These are phyloP conservation scores for Metschnikowia gruessii DNA, from an alignment of 805 yeast genomes.

Conservation along the genomic window DNA sequence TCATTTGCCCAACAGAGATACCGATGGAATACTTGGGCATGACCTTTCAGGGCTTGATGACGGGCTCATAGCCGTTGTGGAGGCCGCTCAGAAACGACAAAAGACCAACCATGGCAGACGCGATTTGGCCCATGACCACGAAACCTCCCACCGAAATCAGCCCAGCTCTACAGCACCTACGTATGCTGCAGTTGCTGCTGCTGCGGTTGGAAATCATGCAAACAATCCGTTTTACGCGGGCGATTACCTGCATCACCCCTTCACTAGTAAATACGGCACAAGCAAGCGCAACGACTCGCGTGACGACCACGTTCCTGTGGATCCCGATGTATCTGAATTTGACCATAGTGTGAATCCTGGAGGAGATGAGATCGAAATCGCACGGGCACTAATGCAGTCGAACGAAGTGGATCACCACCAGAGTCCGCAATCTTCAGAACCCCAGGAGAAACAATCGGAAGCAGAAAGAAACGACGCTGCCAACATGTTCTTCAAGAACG, in stretches of 20 bases:
- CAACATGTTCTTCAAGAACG: slow-evolving; percentile 18
- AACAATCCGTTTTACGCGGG: slow-evolving; percentile 18
- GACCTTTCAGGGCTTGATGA: slow-evolving; percentile 46
- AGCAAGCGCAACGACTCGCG: slow-evolving; percentile 10
- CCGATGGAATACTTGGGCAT: slow-evolving; percentile 33
- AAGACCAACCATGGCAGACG: slow-evolving; percentile 22
- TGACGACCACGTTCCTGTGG: slow-evolving; percentile 46
- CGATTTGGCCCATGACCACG: neutral
- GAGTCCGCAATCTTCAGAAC: neutral
- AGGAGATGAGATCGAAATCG: slow-evolving; percentile 61
- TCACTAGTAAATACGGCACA: slow-evolving; percentile 10
- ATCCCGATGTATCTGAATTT: slow-evolving; percentile 55
- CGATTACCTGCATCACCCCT: slow-evolving; percentile 13
- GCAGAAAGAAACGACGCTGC: slow-evolving; percentile 15
- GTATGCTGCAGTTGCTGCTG: slow-evolving; percentile 37
- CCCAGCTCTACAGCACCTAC: slow-evolving; percentile 19
- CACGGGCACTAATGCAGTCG: slow-evolving; percentile 63
- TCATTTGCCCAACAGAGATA: slow-evolving; percentile 18
- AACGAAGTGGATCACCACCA: slow-evolving; percentile 37
- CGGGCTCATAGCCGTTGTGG: slow-evolving; percentile 57
- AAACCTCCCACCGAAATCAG: neutral
- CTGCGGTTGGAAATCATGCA: slow-evolving; percentile 25
- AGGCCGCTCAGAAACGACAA: slow-evolving; percentile 49
- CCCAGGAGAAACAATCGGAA: slow-evolving; percentile 6
- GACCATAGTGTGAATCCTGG: slow-evolving; percentile 23